Conservation (phyloP, 106 monocot genomes). For the Allium cepa region DNA sequence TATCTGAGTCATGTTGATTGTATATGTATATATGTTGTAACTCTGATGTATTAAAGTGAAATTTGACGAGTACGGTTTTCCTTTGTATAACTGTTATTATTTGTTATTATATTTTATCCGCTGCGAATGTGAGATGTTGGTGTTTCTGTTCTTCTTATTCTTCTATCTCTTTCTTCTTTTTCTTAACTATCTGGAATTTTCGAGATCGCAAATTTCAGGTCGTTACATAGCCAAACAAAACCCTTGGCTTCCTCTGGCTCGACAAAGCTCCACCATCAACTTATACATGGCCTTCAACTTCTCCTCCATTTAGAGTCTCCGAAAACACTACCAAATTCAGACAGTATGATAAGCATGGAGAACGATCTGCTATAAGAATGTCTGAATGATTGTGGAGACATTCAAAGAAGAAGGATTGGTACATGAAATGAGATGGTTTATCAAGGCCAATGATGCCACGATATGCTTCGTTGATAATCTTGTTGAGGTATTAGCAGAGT, state of each 20-base stretch:
- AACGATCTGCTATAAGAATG: background rate
- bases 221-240: slow-evolving; percentile 7
- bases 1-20: too few species aligned
- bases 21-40: too few species aligned
- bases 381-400: slow-evolving; percentile 7
- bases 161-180: too few species aligned
- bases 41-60: too few species aligned
- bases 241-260: slow-evolving; percentile 2
- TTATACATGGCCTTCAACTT: slow-evolving; percentile 5
- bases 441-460: slow-evolving; percentile 12
- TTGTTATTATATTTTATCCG: too few species aligned
- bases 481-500: slow-evolving; percentile 22
- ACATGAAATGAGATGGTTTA: slow-evolving; percentile 6
- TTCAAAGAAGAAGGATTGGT: background rate
- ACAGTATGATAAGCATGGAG: slow-evolving; percentile 3
- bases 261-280: slow-evolving; percentile 2
- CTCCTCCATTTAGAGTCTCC: slow-evolving; percentile 7
- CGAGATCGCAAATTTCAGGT: too few species aligned
- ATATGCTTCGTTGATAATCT: slow-evolving; percentile 28
- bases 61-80: too few species aligned
- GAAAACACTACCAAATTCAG: slow-evolving; percentile 1
- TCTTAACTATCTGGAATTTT: too few species aligned
- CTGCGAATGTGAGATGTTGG: too few species aligned
- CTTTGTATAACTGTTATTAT: too few species aligned
- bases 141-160: too few species aligned